Evolutionary conservation across 2,329 filamentous ascomycete species (phyloP).

Genomic region (Pseudocercospora cruenta): DNA sequence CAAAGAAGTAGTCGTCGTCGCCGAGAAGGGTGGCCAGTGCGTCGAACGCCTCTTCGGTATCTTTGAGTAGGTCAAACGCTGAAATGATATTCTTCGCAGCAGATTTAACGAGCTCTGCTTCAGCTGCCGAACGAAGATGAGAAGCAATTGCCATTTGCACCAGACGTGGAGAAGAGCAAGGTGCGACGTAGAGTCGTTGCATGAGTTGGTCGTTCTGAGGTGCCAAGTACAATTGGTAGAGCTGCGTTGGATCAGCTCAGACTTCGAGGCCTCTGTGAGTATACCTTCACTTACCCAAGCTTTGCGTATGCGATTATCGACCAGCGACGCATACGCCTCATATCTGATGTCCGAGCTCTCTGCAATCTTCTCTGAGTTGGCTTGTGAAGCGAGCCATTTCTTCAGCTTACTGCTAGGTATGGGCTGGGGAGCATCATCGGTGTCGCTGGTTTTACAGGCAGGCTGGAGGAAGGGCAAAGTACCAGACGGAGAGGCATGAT

Average conservation of each 20-base stretch:
- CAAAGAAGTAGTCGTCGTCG: slow-evolving; percentile 65
- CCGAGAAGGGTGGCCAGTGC: slow-evolving; percentile 65
- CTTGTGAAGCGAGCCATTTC: slow-evolving; percentile 62
- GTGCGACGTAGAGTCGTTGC: slow-evolving; percentile 68
- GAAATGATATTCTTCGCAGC: slow-evolving; percentile 38
- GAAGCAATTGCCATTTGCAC: slow-evolving; percentile 66
- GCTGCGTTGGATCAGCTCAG: slow-evolving; percentile 44
- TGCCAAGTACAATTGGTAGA: slow-evolving; percentile 81
- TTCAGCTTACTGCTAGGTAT: slow-evolving; percentile 69
- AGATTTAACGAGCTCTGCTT: slow-evolving; percentile 71
- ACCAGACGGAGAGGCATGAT: slow-evolving; percentile 89
- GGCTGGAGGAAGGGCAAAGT: slow-evolving; percentile 86
- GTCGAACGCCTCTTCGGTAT: slow-evolving; percentile 65
- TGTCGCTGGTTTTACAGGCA: slow-evolving; percentile 29
- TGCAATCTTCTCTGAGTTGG: slow-evolving; percentile 35
- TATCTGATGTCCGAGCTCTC: slow-evolving; percentile 61
- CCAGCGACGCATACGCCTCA: slow-evolving; percentile 76
- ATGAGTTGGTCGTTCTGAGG: slow-evolving; percentile 70
- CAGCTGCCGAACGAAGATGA: slow-evolving; percentile 73
- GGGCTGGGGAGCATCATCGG: slow-evolving; percentile 44
- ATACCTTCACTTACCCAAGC: slow-evolving; percentile 68
- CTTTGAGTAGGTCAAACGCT: slow-evolving; percentile 60
- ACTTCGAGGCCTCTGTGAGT: neutral
- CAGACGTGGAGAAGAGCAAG: slow-evolving; percentile 61
- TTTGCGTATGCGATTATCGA: slow-evolving; percentile 76